Conservation (phyloP, 2,329 filamentous ascomycete genomes). For the Aspergillus awamori region DNA sequence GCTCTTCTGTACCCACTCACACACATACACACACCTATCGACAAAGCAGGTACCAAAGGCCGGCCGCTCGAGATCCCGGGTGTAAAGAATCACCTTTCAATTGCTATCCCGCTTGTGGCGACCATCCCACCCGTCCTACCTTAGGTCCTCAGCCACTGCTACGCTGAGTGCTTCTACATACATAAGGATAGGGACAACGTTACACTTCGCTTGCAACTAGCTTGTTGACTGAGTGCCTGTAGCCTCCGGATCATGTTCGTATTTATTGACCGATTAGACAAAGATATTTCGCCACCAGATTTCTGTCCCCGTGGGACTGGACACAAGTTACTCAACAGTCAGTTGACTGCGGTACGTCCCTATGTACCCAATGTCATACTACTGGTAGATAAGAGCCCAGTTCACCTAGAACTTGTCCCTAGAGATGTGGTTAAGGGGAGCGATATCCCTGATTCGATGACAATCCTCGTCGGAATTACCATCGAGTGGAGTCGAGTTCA, state of each 20-base stretch:
- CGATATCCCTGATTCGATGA: background rate
- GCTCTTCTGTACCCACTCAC: background rate
- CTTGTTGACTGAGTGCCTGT: background rate
- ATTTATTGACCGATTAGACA: background rate
- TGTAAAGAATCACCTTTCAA: background rate
- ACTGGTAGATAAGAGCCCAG: background rate
- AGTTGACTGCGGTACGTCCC: background rate
- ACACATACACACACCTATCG: background rate
- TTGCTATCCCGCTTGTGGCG: background rate
- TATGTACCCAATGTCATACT: conserved; percentile 4
- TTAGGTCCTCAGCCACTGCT: background rate
- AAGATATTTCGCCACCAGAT: background rate
- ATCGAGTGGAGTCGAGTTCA: background rate
- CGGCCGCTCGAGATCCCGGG: background rate
- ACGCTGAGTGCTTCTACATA: background rate
- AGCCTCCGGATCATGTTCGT: background rate
- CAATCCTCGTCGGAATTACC: background rate
- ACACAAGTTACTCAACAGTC: background rate
- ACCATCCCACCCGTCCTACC: conserved; percentile 1
- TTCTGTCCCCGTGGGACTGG: background rate
- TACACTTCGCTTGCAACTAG: background rate
- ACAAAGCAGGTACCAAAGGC: background rate
- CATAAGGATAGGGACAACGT: background rate
- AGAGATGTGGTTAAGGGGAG: background rate
- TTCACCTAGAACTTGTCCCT: background rate